These are phyloP conservation scores for Auricularia heimuer DNA, from an alignment of 768 basidiomycete genomes.

Conservation along the genomic window DNA sequence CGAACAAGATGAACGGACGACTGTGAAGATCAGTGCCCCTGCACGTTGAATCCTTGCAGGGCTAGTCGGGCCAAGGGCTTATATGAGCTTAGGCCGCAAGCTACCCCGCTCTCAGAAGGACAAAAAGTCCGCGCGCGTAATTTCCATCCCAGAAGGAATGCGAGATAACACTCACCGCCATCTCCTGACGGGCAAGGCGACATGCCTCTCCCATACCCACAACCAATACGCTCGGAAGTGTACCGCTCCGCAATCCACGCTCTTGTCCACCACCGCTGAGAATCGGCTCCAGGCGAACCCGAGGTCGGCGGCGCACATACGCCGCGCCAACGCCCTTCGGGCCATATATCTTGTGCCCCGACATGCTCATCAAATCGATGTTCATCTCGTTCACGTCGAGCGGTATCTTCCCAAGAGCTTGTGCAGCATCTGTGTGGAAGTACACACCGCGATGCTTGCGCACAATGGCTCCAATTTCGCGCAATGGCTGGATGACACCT, in stretches of 20 bases:
- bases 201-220: conserved; percentile 95
- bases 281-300: conserved; percentile 91
- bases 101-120: conserved; percentile 15
- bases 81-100: not conserved
- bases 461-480: conserved; percentile 82
- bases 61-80: conserved; percentile 26
- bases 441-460: conserved; percentile 84
- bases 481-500: conserved; percentile 93
- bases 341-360: conserved; percentile 96
- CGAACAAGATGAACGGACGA: not conserved
- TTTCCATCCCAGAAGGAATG: conserved; percentile 21
- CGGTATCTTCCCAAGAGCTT: conserved; percentile 86
- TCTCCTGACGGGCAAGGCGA: conserved; percentile 82
- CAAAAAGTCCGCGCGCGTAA: conserved; percentile 18
- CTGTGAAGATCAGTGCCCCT: conserved; percentile 78
- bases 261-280: conserved; percentile 96
- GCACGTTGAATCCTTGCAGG: conserved; percentile 61
- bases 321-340: conserved; percentile 94
- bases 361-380: conserved; percentile 91
- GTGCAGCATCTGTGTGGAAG: conserved; percentile 97
- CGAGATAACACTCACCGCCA: conserved; percentile 59
- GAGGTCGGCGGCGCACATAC: conserved; percentile 85
- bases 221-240: conserved; percentile 74
- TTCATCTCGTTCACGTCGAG: conserved; percentile 93
- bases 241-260: conserved; percentile 90